These are phyloP conservation scores for Pythium biforme DNA, from an alignment of 352 stramenopile species.

Conservation along the genomic window DNA sequence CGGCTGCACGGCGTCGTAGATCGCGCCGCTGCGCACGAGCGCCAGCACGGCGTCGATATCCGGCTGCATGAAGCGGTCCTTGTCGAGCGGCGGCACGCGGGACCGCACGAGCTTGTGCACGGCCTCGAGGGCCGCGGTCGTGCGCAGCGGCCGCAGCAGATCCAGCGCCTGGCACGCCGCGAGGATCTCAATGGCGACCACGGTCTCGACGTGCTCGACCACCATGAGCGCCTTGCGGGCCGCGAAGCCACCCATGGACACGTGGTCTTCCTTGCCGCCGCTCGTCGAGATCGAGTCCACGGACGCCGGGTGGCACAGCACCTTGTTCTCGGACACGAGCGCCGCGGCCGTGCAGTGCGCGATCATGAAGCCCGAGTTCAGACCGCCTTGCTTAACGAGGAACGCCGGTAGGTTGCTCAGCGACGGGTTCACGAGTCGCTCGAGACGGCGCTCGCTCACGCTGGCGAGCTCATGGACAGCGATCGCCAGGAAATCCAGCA, in stretches of 20 bases:
- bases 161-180: slow-evolving; percentile 89
- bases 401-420: slow-evolving; percentile 86
- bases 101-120: slow-evolving; percentile 79
- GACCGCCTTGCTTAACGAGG: slow-evolving; percentile 78
- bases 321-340: slow-evolving; percentile 89
- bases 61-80: slow-evolving; percentile 87
- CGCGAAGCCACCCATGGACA: slow-evolving; percentile 87
- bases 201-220: slow-evolving; percentile 84
- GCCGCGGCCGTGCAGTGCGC: slow-evolving; percentile 85
- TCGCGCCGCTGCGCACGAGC: slow-evolving; percentile 67
- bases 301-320: slow-evolving; percentile 82
- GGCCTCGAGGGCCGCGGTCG: slow-evolving; percentile 73
- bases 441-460: slow-evolving; percentile 85
- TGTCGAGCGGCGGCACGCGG: slow-evolving; percentile 57
- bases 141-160: slow-evolving; percentile 76
- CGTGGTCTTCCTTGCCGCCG: slow-evolving; percentile 88
- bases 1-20: slow-evolving; percentile 59
- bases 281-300: slow-evolving; percentile 90
- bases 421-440: slow-evolving; percentile 86
- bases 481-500: slow-evolving; percentile 89
- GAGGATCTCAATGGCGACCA: slow-evolving; percentile 87
- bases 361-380: slow-evolving; percentile 93
- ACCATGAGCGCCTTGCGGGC: slow-evolving; percentile 84
- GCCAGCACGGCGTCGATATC: slow-evolving; percentile 85
- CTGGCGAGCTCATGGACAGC: slow-evolving; percentile 82